Base-by-base conservation (phyloP, 441 rosid genomes). In the Adansonia rubrostipa region DNA sequence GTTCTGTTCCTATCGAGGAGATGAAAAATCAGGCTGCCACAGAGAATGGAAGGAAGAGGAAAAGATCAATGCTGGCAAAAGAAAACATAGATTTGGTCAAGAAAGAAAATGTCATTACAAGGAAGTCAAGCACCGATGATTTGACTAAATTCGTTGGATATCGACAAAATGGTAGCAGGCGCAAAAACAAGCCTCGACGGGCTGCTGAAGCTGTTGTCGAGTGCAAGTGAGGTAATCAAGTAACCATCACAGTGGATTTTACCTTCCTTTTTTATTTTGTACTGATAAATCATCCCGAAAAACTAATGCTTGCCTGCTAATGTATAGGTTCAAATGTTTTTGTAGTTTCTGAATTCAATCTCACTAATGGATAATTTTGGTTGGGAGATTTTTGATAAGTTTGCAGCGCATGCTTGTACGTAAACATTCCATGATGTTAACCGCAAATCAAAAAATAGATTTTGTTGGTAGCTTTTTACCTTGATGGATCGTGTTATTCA, bases 181-280 rank as follows among this genome's bases (percentile, higher is more conserved):
- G 99, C 80, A 96, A 96, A 86, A 92, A 73, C 88, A 96, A 92
- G 84, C 99, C 99, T 81, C 92, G 93, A 44, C 78, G 99, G 65
- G 99, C 99, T 24, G 99, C 99, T 11, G 98, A 94, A 87, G 97
- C 95, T 68, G 93, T 89, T 51, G 97, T 96, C 61, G 97, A 92
- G 74, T 96, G 98, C 93, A 91, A 86, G 80, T 90, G 83, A 87
- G 77, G 76, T 22, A 3, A 74, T 11, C 53, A 40, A 20, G 60
- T 54, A 61, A 81, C 70, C 76, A 17, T 50, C 50, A 17, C 14
- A 2, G 0, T 72, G 76, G 45, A 17, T 54, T 80, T 67, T 44
- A 74, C 53, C 53, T 22, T 57, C 8, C 17, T 61, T 77, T 65
- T 66, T 54, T 1, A 24, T 24, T 24, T 24, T n/a, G n/a, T n/a